Percentiles rank a stretch among this genome's conserved stretches.
phyloP scores from a whole-genome alignment of 352 stramenopile species.

The Pythium dissimile region DNA sequence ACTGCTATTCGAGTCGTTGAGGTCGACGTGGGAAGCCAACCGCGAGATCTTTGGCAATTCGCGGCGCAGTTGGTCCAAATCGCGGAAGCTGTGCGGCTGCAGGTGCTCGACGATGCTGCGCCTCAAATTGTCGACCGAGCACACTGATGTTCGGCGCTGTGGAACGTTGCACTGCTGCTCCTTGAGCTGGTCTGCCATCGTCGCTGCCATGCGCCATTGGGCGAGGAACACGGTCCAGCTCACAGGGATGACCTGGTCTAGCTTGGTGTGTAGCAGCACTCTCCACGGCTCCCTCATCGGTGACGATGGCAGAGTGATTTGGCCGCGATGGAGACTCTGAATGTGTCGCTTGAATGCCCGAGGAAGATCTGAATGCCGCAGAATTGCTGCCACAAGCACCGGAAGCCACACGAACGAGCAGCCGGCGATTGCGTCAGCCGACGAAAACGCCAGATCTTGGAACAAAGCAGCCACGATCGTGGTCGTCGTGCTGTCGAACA shows the following conservation, averaged over 20 bases:
- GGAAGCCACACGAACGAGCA: constrained; percentile 38
- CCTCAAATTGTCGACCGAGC: constrained; percentile 32
- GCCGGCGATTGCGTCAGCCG: neutral
- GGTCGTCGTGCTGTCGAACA: neutral
- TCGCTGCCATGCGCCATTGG: constrained; percentile 32
- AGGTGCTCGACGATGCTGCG: constrained; percentile 23
- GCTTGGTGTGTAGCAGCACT: constrained; percentile 26
- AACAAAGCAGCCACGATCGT: neutral
- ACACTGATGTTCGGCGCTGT: constrained; percentile 16
- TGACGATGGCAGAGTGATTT: neutral
- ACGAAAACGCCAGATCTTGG: neutral
- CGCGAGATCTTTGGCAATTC: constrained; percentile 33
- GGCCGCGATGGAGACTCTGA: neutral
- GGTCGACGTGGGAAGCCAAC: constrained; percentile 9
- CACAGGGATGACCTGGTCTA: constrained; percentile 37
- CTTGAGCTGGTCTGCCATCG: constrained; percentile 10
- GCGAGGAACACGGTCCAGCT: constrained; percentile 55
- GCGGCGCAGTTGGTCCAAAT: constrained; percentile 41
- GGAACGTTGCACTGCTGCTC: constrained; percentile 8
- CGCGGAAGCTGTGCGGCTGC: constrained; percentile 38
- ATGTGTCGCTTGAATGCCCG: constrained; percentile 32
- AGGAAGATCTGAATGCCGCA: constrained; percentile 11
- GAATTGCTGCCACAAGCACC: constrained; percentile 27
- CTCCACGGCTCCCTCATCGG: constrained; percentile 2
- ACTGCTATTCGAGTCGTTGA: neutral